Conservation (phyloP, 208 protist species). For the Leishmania guyanensis region DNA sequence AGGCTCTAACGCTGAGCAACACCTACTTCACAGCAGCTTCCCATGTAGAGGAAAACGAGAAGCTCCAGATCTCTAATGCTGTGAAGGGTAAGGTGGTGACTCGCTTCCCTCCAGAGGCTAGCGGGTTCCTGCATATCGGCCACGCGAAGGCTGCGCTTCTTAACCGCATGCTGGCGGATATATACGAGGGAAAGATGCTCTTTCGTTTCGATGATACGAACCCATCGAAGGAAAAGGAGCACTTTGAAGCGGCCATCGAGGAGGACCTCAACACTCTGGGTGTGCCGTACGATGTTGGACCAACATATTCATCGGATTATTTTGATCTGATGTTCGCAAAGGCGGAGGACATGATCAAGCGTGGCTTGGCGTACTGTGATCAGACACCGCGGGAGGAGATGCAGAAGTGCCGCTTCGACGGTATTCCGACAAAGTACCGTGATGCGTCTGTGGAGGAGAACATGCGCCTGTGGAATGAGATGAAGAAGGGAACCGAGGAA, state of each 20-base stretch:
- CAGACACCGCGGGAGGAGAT: conserved; percentile 96
- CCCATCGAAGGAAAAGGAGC: conserved; percentile 97
- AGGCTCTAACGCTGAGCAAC: conserved; percentile 53
- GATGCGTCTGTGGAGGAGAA: conserved; percentile 95
- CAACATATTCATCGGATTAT: conserved; percentile 97
- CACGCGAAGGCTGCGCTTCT: conserved; percentile 99
- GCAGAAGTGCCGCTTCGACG: conserved; percentile 91
- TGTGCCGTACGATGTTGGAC: conserved; percentile 87
- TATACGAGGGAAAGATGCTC: conserved; percentile 97
- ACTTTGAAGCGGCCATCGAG: conserved; percentile 97
- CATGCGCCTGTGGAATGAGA: conserved; percentile 95
- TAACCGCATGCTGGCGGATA: conserved; percentile 96
- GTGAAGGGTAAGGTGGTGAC: conserved; percentile 93
- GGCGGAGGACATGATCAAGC: conserved; percentile 90
- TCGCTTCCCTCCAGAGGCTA: conserved; percentile 97
- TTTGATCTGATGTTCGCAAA: conserved; percentile 96
- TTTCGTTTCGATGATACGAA: conserved; percentile 99
- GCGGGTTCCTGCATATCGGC: conserved; percentile 98
- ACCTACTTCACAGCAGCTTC: conserved; percentile 47
- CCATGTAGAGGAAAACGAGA: conserved; percentile 54
- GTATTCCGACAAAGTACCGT: conserved; percentile 90
- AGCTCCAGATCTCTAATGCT: conserved; percentile 78
- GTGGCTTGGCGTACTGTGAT: conserved; percentile 97
- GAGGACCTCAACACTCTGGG: conserved; percentile 94
- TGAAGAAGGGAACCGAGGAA: conserved; percentile 87